Evolutionary conservation across 2,329 filamentous ascomycete species (phyloP).

Genomic region (Phialophora tarda): DNA sequence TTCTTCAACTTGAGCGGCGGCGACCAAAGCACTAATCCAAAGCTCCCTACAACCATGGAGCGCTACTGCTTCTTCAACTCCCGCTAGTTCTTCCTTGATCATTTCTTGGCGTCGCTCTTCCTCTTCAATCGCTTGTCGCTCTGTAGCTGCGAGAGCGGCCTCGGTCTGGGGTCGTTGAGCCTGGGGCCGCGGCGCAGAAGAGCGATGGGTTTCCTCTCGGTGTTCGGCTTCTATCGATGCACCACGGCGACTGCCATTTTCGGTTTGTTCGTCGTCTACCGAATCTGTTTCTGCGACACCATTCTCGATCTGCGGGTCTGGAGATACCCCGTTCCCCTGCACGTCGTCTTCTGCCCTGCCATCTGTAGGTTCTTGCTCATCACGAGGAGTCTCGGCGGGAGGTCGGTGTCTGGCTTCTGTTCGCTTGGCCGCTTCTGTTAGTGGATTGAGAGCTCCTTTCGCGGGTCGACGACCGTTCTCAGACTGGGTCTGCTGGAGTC

Average conservation of each 20-base stretch:
- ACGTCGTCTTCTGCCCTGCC: background rate
- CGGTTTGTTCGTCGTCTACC: background rate
- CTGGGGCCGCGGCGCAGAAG: constrained; percentile 10
- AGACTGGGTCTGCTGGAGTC: background rate
- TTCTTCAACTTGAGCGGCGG: constrained; percentile 23
- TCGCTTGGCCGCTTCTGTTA: background rate
- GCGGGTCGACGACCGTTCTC: background rate
- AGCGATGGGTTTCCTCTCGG: background rate
- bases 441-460: background rate
- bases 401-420: background rate
- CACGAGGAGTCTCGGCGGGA: background rate
- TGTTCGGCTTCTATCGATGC: background rate
- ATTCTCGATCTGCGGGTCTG: background rate
- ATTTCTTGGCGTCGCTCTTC: constrained; percentile 21
- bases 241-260: background rate
- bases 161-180: constrained; percentile 25
- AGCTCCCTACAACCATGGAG: constrained; percentile 36
- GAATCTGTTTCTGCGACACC: background rate
- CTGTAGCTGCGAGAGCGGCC: constrained; percentile 15
- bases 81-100: constrained; percentile 23
- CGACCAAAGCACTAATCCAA: constrained; percentile 39
- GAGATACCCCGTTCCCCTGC: too few relatives aligned
- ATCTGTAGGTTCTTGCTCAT: background rate
- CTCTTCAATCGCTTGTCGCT: constrained; percentile 26
- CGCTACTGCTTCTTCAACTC: constrained; percentile 37